phyloP scores from a whole-genome alignment of 352 stramenopile genomes.

The Phytophthora pseudosyringae region DNA sequence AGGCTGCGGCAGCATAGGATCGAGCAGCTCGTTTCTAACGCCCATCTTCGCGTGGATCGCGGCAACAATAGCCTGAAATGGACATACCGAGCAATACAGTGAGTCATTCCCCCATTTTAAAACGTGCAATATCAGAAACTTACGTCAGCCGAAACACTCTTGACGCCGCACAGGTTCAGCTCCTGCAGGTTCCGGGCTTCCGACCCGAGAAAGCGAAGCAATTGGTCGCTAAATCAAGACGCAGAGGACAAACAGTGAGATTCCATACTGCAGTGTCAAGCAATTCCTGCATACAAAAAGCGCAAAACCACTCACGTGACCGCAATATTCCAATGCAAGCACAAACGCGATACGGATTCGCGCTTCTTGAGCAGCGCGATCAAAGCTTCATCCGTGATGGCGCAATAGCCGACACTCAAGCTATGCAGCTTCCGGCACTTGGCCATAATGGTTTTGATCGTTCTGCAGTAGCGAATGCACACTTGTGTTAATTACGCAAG shows the following conservation, averaged over 20 bases:
- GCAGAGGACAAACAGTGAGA: constrained; percentile 8
- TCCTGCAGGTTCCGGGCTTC: constrained; percentile 85
- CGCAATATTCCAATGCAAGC: constrained; percentile 86
- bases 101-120: neutral
- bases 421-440: constrained; percentile 92
- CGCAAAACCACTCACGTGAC: constrained; percentile 72
- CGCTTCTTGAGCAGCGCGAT: constrained; percentile 88
- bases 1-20: constrained; percentile 25
- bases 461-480: constrained; percentile 46
- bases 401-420: constrained; percentile 85
- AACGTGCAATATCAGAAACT: neutral
- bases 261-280: neutral
- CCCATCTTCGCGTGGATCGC: constrained; percentile 86
- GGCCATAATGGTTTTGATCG: constrained; percentile 85
- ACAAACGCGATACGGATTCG: constrained; percentile 78
- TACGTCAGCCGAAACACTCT: constrained; percentile 85
- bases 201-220: constrained; percentile 77
- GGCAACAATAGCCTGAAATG: constrained; percentile 61
- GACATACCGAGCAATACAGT: constrained; percentile 3
- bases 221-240: constrained; percentile 61
- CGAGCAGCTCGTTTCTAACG: constrained; percentile 44
- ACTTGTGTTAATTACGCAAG: neutral
- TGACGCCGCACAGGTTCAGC: constrained; percentile 88
- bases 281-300: too few relatives aligned
- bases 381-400: constrained; percentile 85